phyloP scores from a whole-genome alignment of 2,329 filamentous ascomycete genomes.

The Fonsecaea nubica region DNA sequence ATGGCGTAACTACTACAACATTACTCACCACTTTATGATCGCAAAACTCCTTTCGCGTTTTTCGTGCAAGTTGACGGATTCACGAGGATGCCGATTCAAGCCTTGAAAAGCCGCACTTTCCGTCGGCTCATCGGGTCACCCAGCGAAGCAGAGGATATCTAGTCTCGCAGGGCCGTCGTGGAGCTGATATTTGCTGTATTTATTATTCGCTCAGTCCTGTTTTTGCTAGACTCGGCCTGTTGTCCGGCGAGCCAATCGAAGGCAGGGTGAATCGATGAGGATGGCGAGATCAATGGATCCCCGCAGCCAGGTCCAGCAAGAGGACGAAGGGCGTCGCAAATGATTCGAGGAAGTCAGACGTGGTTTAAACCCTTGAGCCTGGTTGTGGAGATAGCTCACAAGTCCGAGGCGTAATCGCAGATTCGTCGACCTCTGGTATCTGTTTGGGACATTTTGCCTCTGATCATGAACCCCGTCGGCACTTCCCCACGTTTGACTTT shows the following conservation, averaged over 20 bases:
- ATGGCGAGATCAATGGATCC: background rate
- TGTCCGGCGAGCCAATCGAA: constrained; percentile 17
- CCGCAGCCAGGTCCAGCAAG: constrained; percentile 13
- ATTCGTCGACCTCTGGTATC: background rate
- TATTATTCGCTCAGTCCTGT: constrained; percentile 1
- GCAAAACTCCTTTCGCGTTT: background rate
- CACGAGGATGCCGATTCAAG: background rate
- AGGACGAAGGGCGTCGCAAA: background rate
- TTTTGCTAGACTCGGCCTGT: constrained; percentile 10
- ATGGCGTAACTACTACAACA: background rate
- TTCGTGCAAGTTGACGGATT: background rate
- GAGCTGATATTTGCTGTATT: background rate
- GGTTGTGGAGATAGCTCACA: constrained; percentile 7
- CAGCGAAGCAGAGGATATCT: background rate
- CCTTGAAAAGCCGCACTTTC: constrained; percentile 8
- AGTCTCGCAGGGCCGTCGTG: background rate
- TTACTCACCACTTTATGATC: background rate
- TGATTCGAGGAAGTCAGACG: constrained; percentile 14
- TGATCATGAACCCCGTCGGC: background rate
- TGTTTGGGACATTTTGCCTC: constrained; percentile 12
- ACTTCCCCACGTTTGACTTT: constrained; percentile 6
- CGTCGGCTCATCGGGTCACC: background rate
- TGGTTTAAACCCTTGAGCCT: background rate
- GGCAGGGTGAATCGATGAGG: background rate
- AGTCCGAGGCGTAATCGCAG: constrained; percentile 14